Evolutionary conservation across 2,329 filamentous ascomycete genomes (phyloP), one percentile per base, ranked within the genome.

Genomic region (Stagonosporopsis cucurbitacearum): DNA sequence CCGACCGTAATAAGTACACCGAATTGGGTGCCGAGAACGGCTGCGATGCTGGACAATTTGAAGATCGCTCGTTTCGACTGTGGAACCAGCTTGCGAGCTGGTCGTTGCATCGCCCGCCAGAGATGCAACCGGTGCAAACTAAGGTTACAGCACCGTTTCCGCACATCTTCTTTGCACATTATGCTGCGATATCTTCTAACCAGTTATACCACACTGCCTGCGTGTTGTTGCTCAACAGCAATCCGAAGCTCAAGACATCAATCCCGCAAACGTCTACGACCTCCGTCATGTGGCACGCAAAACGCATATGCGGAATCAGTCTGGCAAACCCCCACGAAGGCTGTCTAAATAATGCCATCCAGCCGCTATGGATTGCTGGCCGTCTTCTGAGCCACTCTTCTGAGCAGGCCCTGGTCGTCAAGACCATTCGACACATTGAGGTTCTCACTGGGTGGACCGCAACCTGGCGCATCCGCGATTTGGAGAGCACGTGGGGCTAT

Each of bases 131-230:
- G 0, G 74, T 82, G 13, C 74, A 79, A 35, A 78, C 71, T 2
- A 73, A 78, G n/a, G 71, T 76, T 28, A 74, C 72, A 2, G 68
- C 72, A 7, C 80, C 80, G 1, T 85, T 84, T 55, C 82, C 82
- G 0, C 75, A 80, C 39, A 79, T 85, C 2, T 74, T 85, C 0
- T 86, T 82, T 62, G 67, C 78, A 1, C 79, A 83, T 54, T 82
- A 79, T 77, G 80, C 82, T 0, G 83, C 81, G 3, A 86, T 86
- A 23, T 85, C 83, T 0, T 80, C 80, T 0, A 85, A 83, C 46
- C 83, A 86, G 59, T 74, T 86, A 0, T 83, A 85, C 41, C 84
- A 86, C 60, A 84, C 84, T 0, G 78, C 81, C 8, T 82, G 80
- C 58, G 79, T 85, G 11, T 64, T 86, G 9, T 73, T 86, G 12